Conservation (phyloP, 1,284 basidiomycete species). For the Crucibulum parvulum region DNA sequence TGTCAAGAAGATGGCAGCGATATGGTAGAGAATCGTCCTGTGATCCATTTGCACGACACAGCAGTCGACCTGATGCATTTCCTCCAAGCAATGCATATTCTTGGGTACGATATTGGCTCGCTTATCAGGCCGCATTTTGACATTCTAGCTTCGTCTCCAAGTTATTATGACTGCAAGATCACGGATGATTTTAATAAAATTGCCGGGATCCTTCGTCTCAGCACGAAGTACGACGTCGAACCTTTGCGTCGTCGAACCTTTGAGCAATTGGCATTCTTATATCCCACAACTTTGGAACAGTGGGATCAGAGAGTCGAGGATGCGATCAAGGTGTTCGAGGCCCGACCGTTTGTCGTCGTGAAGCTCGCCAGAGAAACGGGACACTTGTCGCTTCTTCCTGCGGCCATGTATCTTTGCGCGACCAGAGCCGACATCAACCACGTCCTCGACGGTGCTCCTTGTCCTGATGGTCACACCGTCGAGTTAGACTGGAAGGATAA, state of each 20-base stretch:
- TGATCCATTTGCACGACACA: neutral
- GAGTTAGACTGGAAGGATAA: slow-evolving; percentile 27
- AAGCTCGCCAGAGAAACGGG: slow-evolving; percentile 25
- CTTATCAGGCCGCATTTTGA: neutral
- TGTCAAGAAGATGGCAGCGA: neutral
- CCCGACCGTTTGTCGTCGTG: slow-evolving; percentile 21
- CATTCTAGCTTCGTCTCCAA: neutral
- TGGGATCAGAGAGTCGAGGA: slow-evolving; percentile 29
- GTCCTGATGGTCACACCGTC: slow-evolving; percentile 19
- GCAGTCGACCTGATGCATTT: neutral
- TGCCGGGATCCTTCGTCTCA: neutral
- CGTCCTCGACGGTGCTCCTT: slow-evolving; percentile 22
- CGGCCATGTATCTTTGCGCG: slow-evolving; percentile 24
- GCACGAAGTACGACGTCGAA: neutral
- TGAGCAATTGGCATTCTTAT: slow-evolving; percentile 2
- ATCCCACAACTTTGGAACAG: slow-evolving; percentile 29
- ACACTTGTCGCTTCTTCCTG: slow-evolving; percentile 22
- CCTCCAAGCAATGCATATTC: neutral
- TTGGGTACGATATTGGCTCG: neutral
- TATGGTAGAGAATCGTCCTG: neutral
- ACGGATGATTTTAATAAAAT: neutral
- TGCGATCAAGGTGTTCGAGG: slow-evolving; percentile 24
- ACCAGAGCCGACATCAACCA: slow-evolving; percentile 22
- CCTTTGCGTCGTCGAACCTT: neutral
- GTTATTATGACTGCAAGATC: neutral